Evolutionary conservation across 2,329 filamentous ascomycete genomes (phyloP).

Genomic region (Biscogniauxia marginata): DNA sequence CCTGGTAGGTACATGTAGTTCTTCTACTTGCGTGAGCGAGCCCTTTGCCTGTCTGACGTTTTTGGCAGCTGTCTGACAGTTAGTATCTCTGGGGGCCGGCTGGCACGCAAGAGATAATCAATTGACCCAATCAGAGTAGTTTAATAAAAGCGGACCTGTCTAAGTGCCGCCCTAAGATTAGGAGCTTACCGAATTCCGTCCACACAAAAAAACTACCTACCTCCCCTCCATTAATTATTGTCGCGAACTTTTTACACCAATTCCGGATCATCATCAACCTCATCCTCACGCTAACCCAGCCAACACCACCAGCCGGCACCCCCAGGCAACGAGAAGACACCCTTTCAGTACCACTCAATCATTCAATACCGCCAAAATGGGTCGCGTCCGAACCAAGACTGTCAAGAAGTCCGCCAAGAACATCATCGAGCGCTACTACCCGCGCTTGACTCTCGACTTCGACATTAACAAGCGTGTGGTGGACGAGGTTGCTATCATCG

Average conservation of each 20-base stretch:
- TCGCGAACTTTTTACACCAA: background rate
- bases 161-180: conserved; percentile 26
- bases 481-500: conserved; percentile 99
- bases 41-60: too few relatives aligned
- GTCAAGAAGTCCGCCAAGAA: conserved; percentile 89
- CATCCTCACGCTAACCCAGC: background rate
- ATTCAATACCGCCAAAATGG: conserved; percentile 61
- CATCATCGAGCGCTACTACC: conserved; percentile 99
- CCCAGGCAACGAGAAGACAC: conserved; percentile 23
- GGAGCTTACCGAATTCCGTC: conserved; percentile 26
- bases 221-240: conserved; percentile 20
- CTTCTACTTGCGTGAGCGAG: too few relatives aligned
- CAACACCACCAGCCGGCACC: background rate
- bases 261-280: background rate
- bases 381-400: conserved; percentile 70
- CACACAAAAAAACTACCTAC: conserved; percentile 28
- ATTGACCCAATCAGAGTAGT: too few relatives aligned
- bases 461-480: conserved; percentile 99
- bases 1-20: too few relatives aligned
- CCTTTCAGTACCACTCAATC: conserved; percentile 33
- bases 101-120: too few relatives aligned
- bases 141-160: too few relatives aligned
- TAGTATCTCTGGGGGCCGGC: too few relatives aligned
- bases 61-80: too few relatives aligned
- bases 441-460: conserved; percentile 98